These are phyloP conservation scores for Millerago galiae DNA, from an alignment of 805 yeast species.

Conservation along the genomic window DNA sequence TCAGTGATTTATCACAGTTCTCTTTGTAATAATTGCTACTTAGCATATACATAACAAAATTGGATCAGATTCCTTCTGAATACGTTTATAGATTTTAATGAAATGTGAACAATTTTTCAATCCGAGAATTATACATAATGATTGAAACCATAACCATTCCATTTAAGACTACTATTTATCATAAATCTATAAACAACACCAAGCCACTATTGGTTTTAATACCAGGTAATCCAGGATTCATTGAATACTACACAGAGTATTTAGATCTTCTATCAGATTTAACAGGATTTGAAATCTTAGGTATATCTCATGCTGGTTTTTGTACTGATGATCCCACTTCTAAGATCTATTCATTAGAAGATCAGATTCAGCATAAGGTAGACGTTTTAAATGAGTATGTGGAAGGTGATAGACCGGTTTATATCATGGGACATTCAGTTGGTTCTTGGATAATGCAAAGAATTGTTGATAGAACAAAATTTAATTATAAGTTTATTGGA, in stretches of 20 bases:
- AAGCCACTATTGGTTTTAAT: conserved; percentile 47
- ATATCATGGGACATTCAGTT: conserved; percentile 62
- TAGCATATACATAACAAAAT: too few species aligned
- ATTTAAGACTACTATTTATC: conserved; percentile 1
- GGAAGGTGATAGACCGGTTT: conserved; percentile 28
- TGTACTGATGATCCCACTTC: conserved; percentile 10
- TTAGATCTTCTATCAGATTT: conserved; percentile 38
- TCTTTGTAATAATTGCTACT: too few species aligned
- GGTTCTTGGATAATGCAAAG: conserved; percentile 63
- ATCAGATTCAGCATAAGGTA: conserved; percentile 54
- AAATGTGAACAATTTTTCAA: not conserved
- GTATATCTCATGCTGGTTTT: conserved; percentile 64
- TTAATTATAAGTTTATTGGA: conserved; percentile 41
- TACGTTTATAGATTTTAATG: not conserved
- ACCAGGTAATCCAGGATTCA: conserved; percentile 77
- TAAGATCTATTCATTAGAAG: conserved; percentile 36
- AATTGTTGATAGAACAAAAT: conserved; percentile 27
- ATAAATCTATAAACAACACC: not conserved
- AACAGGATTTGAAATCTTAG: conserved; percentile 43
- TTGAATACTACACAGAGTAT: conserved; percentile 56
- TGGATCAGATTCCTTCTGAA: too few species aligned
- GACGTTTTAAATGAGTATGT: conserved; percentile 30
- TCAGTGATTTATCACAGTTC: too few species aligned
- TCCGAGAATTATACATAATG: not conserved
- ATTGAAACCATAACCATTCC: conserved; percentile 1